A percentile compares a stretch with the other conserved stretches of the same genome.
Evolutionary conservation across 257 asterid genomes (phyloP).

Genomic region (Leonotis leonurus): DNA sequence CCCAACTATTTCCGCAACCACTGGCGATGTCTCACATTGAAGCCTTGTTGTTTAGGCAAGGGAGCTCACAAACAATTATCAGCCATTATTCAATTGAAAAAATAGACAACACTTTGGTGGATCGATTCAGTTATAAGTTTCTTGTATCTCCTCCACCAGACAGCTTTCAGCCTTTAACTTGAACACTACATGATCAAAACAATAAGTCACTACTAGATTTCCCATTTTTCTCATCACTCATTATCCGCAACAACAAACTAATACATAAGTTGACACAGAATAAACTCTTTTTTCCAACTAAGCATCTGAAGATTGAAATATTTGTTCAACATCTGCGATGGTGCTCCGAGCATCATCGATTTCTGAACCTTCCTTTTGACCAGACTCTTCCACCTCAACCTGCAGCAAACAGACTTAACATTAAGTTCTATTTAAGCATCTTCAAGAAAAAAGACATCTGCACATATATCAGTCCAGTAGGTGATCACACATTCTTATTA

Average conservation of each 20-base stretch:
- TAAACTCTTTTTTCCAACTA: constrained; percentile 14
- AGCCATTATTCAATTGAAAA: too few species aligned
- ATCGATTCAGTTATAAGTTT: too few species aligned
- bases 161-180: too few species aligned
- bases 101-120: too few species aligned
- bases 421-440: not conserved
- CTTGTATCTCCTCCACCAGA: too few species aligned
- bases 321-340: constrained; percentile 47
- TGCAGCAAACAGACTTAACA: constrained; percentile 20
- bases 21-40: too few species aligned
- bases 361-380: constrained; percentile 55
- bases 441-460: not conserved
- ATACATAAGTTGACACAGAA: not conserved
- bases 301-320: constrained; percentile 39
- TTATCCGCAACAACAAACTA: not conserved
- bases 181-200: too few species aligned
- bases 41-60: too few species aligned
- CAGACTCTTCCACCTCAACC: constrained; percentile 69
- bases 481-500: too few species aligned
- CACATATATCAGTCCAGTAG: not conserved
- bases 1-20: too few species aligned
- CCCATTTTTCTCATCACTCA: not conserved
- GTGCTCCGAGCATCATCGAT: constrained; percentile 61
- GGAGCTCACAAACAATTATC: too few species aligned
- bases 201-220: too few species aligned